These are phyloP conservation scores for Tuber umbilicatum DNA, from an alignment of 495 filamentous ascomycete species.

Conservation along the genomic window DNA sequence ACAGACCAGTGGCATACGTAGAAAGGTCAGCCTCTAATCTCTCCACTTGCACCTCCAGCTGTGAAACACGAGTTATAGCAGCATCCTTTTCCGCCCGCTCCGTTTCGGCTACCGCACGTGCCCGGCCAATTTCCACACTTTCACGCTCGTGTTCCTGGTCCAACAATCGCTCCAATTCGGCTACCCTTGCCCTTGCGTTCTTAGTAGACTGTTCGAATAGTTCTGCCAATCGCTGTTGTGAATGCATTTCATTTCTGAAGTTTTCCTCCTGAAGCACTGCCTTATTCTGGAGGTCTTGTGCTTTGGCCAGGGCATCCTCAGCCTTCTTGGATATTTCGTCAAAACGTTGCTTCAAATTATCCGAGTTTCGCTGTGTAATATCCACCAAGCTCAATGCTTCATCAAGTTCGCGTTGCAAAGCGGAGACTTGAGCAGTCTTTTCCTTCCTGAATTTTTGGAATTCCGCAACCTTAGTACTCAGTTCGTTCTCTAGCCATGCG, in stretches of 20 bases:
- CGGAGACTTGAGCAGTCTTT: constrained; percentile 75
- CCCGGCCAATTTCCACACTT: constrained; percentile 68
- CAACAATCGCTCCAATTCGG: constrained; percentile 69
- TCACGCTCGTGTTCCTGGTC: constrained; percentile 75
- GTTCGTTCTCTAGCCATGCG: constrained; percentile 83
- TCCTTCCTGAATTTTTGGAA: constrained; percentile 89
- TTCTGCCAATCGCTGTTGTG: constrained; percentile 69
- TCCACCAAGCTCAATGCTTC: constrained; percentile 70
- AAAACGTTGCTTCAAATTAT: constrained; percentile 67
- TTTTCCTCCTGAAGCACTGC: constrained; percentile 69
- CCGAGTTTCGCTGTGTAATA: constrained; percentile 68
- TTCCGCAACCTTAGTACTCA: constrained; percentile 80
- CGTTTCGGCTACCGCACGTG: constrained; percentile 73
- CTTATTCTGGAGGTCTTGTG: constrained; percentile 79
- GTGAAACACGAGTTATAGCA: constrained; percentile 61
- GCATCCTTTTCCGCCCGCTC: constrained; percentile 65
- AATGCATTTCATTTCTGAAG: constrained; percentile 75
- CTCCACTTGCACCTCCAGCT: constrained; percentile 52
- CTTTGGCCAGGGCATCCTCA: constrained; percentile 69
- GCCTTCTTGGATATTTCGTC: constrained; percentile 79
- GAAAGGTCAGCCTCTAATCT: constrained; percentile 38
- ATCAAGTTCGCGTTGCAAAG: constrained; percentile 81
- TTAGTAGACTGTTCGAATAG: constrained; percentile 76
- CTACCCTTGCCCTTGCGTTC: constrained; percentile 69
- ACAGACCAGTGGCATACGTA: constrained; percentile 31